Percentiles rank a stretch among this genome's conserved stretches.
These are phyloP conservation scores for Omphalea diandra DNA, from an alignment of 441 rosid genomes.

Conservation along the genomic window DNA sequence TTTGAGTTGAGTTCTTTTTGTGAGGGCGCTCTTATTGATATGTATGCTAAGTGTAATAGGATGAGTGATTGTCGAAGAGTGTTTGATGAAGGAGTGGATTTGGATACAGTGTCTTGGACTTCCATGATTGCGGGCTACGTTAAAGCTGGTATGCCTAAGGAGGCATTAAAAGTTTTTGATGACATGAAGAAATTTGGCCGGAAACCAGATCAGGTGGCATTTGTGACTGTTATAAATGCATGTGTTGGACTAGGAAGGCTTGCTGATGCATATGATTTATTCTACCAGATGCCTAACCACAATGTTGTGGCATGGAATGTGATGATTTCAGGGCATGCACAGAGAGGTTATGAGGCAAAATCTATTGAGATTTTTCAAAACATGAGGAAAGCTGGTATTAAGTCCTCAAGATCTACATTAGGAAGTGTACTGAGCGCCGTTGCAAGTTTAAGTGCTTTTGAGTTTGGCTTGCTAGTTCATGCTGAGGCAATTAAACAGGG, in stretches of 20 bases:
- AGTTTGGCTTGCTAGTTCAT: conserved; percentile 71
- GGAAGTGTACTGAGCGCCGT: conserved; percentile 80
- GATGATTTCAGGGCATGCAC: conserved; percentile 86
- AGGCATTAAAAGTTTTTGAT: conserved; percentile 58
- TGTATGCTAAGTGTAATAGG: conserved; percentile 69
- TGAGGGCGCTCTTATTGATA: conserved; percentile 71
- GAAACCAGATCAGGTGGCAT: conserved; percentile 70
- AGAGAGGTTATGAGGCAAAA: conserved; percentile 56
- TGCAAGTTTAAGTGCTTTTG: conserved; percentile 51
- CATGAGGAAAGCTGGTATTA: conserved; percentile 66
- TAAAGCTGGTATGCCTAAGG: conserved; percentile 60
- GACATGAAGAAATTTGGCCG: conserved; percentile 52
- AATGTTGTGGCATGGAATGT: conserved; percentile 92
- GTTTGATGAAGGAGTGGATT: conserved; percentile 53
- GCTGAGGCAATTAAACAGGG: conserved; percentile 86
- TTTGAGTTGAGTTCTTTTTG: conserved; percentile 53
- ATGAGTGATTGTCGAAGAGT: conserved; percentile 54
- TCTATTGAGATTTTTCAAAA: conserved; percentile 53
- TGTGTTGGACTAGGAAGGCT: conserved; percentile 63
- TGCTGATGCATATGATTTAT: conserved; percentile 58
- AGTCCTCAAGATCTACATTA: conserved; percentile 77
- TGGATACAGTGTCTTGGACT: conserved; percentile 85
- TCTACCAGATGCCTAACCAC: conserved; percentile 53
- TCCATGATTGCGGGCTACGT: conserved; percentile 79
- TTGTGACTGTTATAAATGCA: conserved; percentile 60